Evolutionary conservation across 768 basidiomycete species (phyloP).

Genomic region (Serendipita sp.): DNA sequence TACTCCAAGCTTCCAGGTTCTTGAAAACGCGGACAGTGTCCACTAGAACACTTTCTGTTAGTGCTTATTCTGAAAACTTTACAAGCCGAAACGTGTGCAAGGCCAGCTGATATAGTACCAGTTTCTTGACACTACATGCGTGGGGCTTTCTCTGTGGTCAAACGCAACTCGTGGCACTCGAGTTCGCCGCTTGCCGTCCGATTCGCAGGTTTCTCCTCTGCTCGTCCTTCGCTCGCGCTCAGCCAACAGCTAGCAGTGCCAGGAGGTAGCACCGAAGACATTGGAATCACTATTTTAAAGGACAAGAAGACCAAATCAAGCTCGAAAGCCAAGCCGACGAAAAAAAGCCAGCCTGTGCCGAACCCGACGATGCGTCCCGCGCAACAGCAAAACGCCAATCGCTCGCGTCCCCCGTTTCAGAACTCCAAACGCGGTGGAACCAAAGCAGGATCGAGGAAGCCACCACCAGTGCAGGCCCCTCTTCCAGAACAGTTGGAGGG

Average conservation of each 20-base stretch:
- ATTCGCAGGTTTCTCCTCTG: constrained; percentile 2
- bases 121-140: not conserved
- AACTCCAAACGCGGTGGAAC: not conserved
- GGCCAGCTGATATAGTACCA: not conserved
- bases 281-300: not conserved
- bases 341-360: not conserved
- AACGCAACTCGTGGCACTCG: not conserved
- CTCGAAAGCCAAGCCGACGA: not conserved
- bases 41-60: not conserved
- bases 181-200: not conserved
- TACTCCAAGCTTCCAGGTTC: not conserved
- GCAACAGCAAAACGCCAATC: not conserved
- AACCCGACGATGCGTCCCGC: too few relatives aligned
- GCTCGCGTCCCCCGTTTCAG: not conserved
- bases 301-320: not conserved
- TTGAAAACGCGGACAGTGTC: not conserved
- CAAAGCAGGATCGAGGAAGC: not conserved
- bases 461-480: not conserved
- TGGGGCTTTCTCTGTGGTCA: not conserved
- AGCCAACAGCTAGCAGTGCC: not conserved
- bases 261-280: not conserved
- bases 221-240: not conserved
- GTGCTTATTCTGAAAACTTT: not conserved
- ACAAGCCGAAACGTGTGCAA: not conserved
- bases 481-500: constrained; percentile 5